Conservation (phyloP, 345 rosid species). For the Linum lewisii region DNA sequence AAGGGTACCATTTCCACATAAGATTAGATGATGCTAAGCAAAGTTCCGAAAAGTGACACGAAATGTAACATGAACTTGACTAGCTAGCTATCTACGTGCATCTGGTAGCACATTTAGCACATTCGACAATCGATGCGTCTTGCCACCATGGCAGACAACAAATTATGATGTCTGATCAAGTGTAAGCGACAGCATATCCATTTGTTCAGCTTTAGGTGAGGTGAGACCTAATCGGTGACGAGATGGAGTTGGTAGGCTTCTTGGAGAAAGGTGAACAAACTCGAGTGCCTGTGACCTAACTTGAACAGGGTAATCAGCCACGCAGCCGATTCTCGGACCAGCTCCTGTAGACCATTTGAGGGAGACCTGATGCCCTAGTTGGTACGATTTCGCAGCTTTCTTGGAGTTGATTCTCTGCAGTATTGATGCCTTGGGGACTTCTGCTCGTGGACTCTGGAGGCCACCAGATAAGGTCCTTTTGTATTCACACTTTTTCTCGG, state of each 20-base stretch:
- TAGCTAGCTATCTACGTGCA: no score
- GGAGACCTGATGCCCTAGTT: slow-evolving; percentile 67
- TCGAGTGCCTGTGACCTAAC: slow-evolving; percentile 75
- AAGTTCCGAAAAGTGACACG: no score
- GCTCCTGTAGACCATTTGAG: slow-evolving; percentile 79
- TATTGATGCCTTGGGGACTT: slow-evolving; percentile 49
- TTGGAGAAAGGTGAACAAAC: slow-evolving; percentile 66
- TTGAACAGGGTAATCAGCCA: slow-evolving; percentile 76
- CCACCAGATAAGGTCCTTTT: slow-evolving; percentile 73
- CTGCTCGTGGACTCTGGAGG: slow-evolving; percentile 56
- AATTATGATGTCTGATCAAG: not conserved
- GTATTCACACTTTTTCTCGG: slow-evolving; percentile 27
- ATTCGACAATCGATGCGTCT: not conserved
- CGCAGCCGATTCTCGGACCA: slow-evolving; percentile 80
- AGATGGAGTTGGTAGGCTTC: slow-evolving; percentile 26
- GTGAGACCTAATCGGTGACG: slow-evolving; percentile 13
- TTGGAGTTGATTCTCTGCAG: slow-evolving; percentile 69
- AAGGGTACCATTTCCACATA: no score
- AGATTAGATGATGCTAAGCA: no score
- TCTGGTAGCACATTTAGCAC: no score
- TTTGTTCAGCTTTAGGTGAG: slow-evolving; percentile 18
- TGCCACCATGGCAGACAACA: slow-evolving; percentile 5
- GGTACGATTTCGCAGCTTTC: slow-evolving; percentile 51
- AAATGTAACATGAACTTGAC: no score
- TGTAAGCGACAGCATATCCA: no score